Percentiles rank a stretch among this genome's conserved stretches.
These are phyloP conservation scores for Sporothrix brunneoviolacea DNA, from an alignment of 2,329 filamentous ascomycete species.

Conservation along the genomic window DNA sequence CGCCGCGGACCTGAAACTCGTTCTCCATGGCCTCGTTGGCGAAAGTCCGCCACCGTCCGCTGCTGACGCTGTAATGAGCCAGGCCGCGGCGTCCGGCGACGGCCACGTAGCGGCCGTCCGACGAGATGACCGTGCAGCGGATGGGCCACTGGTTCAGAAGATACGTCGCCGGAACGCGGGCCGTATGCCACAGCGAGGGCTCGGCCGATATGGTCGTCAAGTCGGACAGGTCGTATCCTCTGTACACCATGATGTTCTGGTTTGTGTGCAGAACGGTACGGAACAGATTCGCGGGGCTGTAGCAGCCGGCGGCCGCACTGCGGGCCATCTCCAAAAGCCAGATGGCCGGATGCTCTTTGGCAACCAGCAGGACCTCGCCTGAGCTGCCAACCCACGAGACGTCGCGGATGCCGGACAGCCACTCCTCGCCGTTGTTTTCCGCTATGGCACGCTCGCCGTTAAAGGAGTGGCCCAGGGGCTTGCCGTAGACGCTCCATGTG, in stretches of 20 bases:
- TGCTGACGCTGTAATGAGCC: conserved; percentile 92
- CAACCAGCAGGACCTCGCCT: conserved; percentile 73
- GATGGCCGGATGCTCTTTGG: conserved; percentile 65
- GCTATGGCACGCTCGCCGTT: conserved; percentile 58
- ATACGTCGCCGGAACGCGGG: conserved; percentile 78
- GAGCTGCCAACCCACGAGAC: conserved; percentile 85
- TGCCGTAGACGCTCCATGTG: conserved; percentile 96
- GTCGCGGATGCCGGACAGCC: conserved; percentile 71
- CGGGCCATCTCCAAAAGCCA: conserved; percentile 90
- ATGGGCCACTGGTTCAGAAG: conserved; percentile 92
- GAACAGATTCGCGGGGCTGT: conserved; percentile 84
- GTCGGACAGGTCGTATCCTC: conserved; percentile 86
- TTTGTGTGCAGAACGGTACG: conserved; percentile 84
- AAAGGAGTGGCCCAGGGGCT: conserved; percentile 80
- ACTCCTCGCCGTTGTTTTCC: conserved; percentile 65
- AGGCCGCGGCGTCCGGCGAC: conserved; percentile 90
- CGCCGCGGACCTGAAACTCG: conserved; percentile 85
- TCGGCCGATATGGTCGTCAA: conserved; percentile 88
- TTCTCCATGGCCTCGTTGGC: conserved; percentile 73
- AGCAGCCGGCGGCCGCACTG: conserved; percentile 87
- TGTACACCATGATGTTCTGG: conserved; percentile 82
- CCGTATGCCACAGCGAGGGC: conserved; percentile 88
- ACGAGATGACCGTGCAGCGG: conserved; percentile 75
- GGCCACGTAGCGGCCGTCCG: conserved; percentile 88
- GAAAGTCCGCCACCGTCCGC: conserved; percentile 94